These are phyloP conservation scores for Rehmannia glutinosa DNA, from an alignment of 257 asterid species.

Conservation along the genomic window DNA sequence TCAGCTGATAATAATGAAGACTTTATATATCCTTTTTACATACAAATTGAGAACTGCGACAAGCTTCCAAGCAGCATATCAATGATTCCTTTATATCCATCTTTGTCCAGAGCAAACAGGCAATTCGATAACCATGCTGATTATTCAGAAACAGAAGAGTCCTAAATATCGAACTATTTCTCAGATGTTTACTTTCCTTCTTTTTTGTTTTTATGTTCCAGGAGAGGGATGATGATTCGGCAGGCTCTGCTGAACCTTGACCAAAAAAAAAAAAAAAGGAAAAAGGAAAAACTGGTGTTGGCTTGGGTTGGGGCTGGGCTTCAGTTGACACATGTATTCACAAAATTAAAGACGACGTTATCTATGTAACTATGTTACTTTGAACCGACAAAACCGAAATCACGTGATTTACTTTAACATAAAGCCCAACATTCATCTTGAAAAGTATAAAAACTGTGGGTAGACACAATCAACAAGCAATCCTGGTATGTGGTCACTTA, in stretches of 20 bases:
- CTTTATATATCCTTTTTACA: no score
- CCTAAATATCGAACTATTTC: no score
- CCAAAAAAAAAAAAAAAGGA: background rate
- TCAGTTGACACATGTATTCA: background rate
- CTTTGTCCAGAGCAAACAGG: background rate
- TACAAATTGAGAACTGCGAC: no score
- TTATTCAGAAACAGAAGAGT: background rate
- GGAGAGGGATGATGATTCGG: no score
- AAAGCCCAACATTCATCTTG: background rate
- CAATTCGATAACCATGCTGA: background rate
- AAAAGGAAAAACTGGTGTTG: background rate
- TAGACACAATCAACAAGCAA: conserved; percentile 4
- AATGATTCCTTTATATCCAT: no score
- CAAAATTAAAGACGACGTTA: no score
- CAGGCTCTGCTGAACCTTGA: background rate
- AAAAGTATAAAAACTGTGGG: background rate
- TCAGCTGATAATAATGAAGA: no score
- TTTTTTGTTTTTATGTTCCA: no score
- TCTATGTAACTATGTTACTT: no score
- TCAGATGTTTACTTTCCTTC: no score
- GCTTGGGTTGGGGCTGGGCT: background rate
- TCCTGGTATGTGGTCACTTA: conserved; percentile 30
- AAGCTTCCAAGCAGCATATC: no score
- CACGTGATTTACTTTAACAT: background rate
- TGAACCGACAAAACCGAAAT: background rate